Evolutionary conservation across 2,329 filamentous ascomycete genomes (phyloP).

Genomic region (Rutstroemia sp.): DNA sequence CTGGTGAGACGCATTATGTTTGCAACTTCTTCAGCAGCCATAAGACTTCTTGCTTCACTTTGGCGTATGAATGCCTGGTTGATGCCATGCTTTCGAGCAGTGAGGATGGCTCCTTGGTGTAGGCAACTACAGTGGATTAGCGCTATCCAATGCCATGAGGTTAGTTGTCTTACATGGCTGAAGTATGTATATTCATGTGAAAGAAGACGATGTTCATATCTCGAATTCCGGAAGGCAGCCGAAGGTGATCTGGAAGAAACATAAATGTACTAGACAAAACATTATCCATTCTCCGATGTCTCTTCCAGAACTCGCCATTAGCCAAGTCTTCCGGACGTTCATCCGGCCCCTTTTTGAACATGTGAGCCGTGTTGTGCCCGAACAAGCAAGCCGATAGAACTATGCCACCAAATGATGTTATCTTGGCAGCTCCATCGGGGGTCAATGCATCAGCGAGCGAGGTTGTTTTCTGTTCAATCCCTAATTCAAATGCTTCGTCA

Average conservation of each 20-base stretch:
- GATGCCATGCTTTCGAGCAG: conserved; percentile 65
- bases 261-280: conserved; percentile 71
- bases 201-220: conserved; percentile 71
- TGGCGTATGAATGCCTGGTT: conserved; percentile 57
- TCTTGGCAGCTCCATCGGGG: conserved; percentile 41
- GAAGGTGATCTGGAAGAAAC: conserved; percentile 66
- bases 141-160: background rate
- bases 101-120: conserved; percentile 82
- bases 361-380: conserved; percentile 72
- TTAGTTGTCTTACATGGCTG: conserved; percentile 48
- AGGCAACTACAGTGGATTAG: conserved; percentile 44
- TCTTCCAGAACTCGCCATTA: conserved; percentile 75
- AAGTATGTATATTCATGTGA: conserved; percentile 84
- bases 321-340: conserved; percentile 68
- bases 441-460: conserved; percentile 57
- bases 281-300: conserved; percentile 77
- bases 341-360: conserved; percentile 62
- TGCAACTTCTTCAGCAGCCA: conserved; percentile 77
- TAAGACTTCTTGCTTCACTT: conserved; percentile 66
- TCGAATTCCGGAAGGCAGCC: conserved; percentile 60
- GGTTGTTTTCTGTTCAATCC: conserved; percentile 53
- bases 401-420: conserved; percentile 67
- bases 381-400: conserved; percentile 72
- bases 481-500: conserved; percentile 67
- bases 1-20: conserved; percentile 74